A percentile compares a stretch with the other conserved stretches of the same genome.
Evolutionary conservation across 1,139 yeast genomes (phyloP).

Genomic region (Trichomonascaceae sp.): DNA sequence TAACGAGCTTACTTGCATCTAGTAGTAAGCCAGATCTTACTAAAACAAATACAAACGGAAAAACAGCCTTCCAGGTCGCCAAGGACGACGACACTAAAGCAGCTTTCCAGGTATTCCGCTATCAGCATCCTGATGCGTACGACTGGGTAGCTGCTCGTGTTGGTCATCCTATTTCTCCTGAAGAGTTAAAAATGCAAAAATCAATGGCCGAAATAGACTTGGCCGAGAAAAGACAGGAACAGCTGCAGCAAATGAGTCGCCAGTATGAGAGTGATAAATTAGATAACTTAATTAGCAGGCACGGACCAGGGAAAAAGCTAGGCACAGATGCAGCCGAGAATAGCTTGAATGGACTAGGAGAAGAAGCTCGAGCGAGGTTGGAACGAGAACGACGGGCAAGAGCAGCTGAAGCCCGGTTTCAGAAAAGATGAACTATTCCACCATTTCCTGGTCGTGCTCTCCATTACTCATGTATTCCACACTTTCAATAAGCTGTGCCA

Average conservation of each 20-base stretch:
- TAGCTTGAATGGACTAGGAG: constrained; percentile 38
- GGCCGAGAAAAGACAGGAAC: constrained; percentile 28
- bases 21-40: constrained; percentile 67
- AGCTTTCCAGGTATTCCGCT: constrained; percentile 72
- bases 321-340: neutral
- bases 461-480: neutral
- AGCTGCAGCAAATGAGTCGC: constrained; percentile 32
- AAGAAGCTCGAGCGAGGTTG: constrained; percentile 65
- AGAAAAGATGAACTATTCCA: constrained; percentile 14
- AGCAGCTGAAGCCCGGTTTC: constrained; percentile 89
- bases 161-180: constrained; percentile 58
- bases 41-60: constrained; percentile 45
- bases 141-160: constrained; percentile 71
- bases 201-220: constrained; percentile 30
- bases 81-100: constrained; percentile 41
- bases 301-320: constrained; percentile 35
- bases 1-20: constrained; percentile 55
- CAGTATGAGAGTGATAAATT: constrained; percentile 26
- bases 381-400: constrained; percentile 95
- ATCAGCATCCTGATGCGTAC: constrained; percentile 48
- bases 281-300: constrained; percentile 21
- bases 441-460: neutral
- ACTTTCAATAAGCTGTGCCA: neutral
- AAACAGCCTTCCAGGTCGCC: constrained; percentile 57
- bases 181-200: constrained; percentile 48